Evolutionary conservation across 306 rosid species (phyloP).

Genomic region (Crotalaria pallida): DNA sequence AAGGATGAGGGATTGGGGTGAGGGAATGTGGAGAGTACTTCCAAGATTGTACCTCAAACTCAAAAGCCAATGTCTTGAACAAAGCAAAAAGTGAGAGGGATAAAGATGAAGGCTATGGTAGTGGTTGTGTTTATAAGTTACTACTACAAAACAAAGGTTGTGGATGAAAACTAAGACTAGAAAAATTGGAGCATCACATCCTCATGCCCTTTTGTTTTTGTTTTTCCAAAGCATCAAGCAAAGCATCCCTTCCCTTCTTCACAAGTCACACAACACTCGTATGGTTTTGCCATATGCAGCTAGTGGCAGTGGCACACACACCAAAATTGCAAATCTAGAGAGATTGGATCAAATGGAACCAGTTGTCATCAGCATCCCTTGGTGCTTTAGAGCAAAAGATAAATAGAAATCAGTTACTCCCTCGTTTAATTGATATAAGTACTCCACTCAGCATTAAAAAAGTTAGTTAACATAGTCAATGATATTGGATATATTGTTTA

Average conservation of each 20-base stretch:
- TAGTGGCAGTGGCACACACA: background rate
- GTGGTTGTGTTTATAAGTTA: constrained; percentile 18
- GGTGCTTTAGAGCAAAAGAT: too few species aligned
- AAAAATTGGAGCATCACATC: constrained; percentile 17
- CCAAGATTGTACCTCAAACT: constrained; percentile 25
- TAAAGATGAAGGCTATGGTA: background rate
- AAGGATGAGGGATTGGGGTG: constrained; percentile 16
- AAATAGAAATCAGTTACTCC: too few species aligned
- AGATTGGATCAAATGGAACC: background rate
- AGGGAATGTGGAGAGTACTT: constrained; percentile 33
- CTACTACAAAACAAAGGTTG: constrained; percentile 28
- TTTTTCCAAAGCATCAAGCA: constrained; percentile 19
- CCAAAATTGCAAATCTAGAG: constrained; percentile 5
- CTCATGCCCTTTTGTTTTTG: constrained; percentile 14
- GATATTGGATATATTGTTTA: too few species aligned
- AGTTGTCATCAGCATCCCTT: constrained; percentile 10
- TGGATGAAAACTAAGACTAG: constrained; percentile 26
- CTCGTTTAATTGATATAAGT: too few species aligned
- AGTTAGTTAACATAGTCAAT: too few species aligned
- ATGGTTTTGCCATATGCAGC: background rate
- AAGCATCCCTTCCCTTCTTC: constrained; percentile 28
- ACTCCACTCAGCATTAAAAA: too few species aligned
- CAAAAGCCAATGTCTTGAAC: constrained; percentile 33
- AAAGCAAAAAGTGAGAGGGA: constrained; percentile 19
- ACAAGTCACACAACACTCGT: constrained; percentile 1